These are phyloP conservation scores for Sporothrix inflata DNA, from an alignment of 2,329 filamentous ascomycete species.

Conservation along the genomic window DNA sequence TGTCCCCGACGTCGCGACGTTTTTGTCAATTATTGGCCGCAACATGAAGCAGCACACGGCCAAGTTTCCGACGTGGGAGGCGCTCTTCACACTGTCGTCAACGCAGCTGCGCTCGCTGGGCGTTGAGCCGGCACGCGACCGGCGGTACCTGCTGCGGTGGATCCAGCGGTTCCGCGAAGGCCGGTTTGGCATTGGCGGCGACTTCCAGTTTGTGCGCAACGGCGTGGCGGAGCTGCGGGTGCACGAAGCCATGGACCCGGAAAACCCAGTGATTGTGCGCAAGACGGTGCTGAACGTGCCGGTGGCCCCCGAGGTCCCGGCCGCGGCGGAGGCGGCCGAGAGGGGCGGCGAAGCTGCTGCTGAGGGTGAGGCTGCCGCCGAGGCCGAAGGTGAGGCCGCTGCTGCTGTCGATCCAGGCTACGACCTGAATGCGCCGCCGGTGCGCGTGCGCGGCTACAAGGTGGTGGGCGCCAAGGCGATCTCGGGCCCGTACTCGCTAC, in stretches of 20 bases:
- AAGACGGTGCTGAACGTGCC: slow-evolving; percentile 62
- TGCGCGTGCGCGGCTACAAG: slow-evolving; percentile 65
- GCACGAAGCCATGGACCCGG: slow-evolving; percentile 43
- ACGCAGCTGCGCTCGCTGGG: slow-evolving; percentile 79
- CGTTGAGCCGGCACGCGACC: slow-evolving; percentile 79
- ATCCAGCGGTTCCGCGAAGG: slow-evolving; percentile 81
- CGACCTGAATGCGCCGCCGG: slow-evolving; percentile 34
- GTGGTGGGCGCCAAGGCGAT: slow-evolving; percentile 72
- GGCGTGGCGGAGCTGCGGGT: slow-evolving; percentile 58
- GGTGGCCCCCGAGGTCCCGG: not conserved
- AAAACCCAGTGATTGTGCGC: slow-evolving; percentile 47
- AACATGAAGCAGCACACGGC: slow-evolving; percentile 77
- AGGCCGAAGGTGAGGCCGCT: slow-evolving; percentile 37
- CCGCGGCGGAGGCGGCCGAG: not conserved
- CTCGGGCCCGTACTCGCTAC: slow-evolving; percentile 72
- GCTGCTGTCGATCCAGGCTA: not conserved
- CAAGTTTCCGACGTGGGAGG: slow-evolving; percentile 90
- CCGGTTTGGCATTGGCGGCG: slow-evolving; percentile 78
- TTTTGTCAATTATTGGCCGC: slow-evolving; percentile 89
- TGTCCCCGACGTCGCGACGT: slow-evolving; percentile 81
- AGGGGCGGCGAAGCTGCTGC: not conserved
- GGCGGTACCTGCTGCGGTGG: slow-evolving; percentile 86
- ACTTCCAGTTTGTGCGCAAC: slow-evolving; percentile 70
- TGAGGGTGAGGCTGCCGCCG: slow-evolving; percentile 31
- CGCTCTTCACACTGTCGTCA: slow-evolving; percentile 81